Base-by-base conservation (phyloP, 1,284 basidiomycete species). In the Exobasidium cylindrosporum region DNA sequence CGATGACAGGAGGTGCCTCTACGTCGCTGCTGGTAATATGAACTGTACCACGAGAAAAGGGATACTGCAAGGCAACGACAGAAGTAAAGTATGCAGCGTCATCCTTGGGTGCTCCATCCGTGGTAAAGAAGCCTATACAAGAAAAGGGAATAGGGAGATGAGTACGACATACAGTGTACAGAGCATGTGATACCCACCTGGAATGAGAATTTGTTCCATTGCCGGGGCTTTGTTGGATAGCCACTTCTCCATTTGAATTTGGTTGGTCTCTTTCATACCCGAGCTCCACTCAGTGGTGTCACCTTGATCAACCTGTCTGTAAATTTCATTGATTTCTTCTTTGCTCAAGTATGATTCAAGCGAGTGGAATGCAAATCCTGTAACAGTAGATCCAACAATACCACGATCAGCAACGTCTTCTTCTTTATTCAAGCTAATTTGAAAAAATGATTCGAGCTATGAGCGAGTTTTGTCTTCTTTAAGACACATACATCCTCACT, bases 81-180 rank as follows among this genome's bases (percentile, higher is more conserved):
- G 72, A 66, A 7, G 62, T 63, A 60, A 70, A 64, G 66, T 79
- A 79, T 28, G 64, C 67, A 47, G 61, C 63, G 5, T 59, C 63
- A 32, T 64, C 65, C 2, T 63, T 63, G 21, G 72, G 72, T 3
- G 69, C 57, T 0, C 67, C 66, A 10, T 63, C 69, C 4, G 64
- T 62, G 3, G 69, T 65, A 46, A 72, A 72, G 63, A 65, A 74
- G 14, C 69, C 70, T 0, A 69, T 67, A 4, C 84, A 65, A 40
- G 69, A 71, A 52, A 74, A 50, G 26, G 47, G 35, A 17, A 10
- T 7, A 40, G 35, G 35, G 17, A 17, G 35, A 10, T 40, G 7
- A 40, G 35, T 10, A 40, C 7, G 35, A 10, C 7, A 17, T 7
- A 10, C 35, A 17, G 17, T 40, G 35, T 10, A 40, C 17, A 17